phyloP scores from a whole-genome alignment of 176 grass and related monocot species.

The Bonia amplexicaulis region DNA sequence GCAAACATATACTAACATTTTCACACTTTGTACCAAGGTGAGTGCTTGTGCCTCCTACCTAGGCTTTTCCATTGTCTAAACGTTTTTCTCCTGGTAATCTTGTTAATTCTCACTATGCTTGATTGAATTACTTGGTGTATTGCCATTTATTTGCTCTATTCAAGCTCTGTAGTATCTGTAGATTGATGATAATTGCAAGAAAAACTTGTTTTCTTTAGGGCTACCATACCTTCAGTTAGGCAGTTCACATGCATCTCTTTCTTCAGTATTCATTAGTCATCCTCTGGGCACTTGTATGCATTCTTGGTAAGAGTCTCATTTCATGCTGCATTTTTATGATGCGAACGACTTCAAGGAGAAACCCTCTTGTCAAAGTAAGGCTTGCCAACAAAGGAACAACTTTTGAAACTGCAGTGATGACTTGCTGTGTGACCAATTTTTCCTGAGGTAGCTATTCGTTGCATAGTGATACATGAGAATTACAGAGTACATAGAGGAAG shows the following conservation, averaged over 20 bases:
- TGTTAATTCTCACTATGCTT: neutral
- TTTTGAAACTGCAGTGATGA: neutral
- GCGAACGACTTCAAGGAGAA: neutral
- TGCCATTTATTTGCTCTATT: neutral
- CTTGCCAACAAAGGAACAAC: neutral
- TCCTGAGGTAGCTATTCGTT: neutral
- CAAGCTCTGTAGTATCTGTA: neutral
- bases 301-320: neutral
- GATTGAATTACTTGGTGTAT: neutral
- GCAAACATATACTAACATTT: slow-evolving; percentile 79
- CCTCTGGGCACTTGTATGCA: neutral
- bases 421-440: neutral
- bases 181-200: neutral
- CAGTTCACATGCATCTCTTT: neutral
- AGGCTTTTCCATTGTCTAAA: neutral
- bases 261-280: neutral
- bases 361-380: neutral
- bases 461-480: neutral
- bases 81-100: neutral
- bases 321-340: slow-evolving; percentile 1
- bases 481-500: neutral
- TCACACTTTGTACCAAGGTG: slow-evolving; percentile 97
- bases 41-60: slow-evolving; percentile 18
- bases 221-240: neutral
- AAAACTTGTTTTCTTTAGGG: neutral